Base-by-base conservation (phyloP, 805 yeast species). In the Naumovozyma castellii region DNA sequence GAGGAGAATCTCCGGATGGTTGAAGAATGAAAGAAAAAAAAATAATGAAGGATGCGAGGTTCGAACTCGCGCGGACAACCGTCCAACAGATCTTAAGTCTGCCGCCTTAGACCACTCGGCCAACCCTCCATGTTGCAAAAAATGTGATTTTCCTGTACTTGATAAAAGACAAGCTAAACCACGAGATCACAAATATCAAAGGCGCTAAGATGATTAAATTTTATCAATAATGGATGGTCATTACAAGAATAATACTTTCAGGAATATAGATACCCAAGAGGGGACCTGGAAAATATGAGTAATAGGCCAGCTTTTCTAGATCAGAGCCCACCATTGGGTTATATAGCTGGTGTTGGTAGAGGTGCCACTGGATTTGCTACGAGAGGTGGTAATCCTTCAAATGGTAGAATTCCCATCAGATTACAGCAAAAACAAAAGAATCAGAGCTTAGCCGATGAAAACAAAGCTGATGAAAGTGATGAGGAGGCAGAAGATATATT, bases 301-400 rank as follows among this genome's bases (percentile, higher is more conserved):
- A 6, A 73, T 22, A 57, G 76, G 41, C 72, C 71, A 44, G 65
- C 76, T 4, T 92, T 92, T 61, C 66, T 90, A 36, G 86, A 82
- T 53, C 85, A 83, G 64, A 77, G 78, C 44, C 81, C 97, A 1
- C 98, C 98, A 0, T 74, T 81, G 2, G 94, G 94, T 4, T 90
- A 90, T 56, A 73, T 87, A 32, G 82, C 97, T 3, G 98, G 98
- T 18, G 62, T 87, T 5, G 97, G 97, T 0, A 69, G 98, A 55
- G 98, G 98, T 19, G 97, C 97, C 1, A 75, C 84, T 1, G 97
- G 97, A 4, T 88, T 92, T 60, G 78, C 88, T 0, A 86, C 95
- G 0, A 73, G 86, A 43, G 85, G 92, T 1, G 94, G 82, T 45
- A 44, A 56, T 49, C 13, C 13, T 8, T 42, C 29, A 3, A 36